A percentile compares a stretch with the other conserved stretches of the same genome.
These are phyloP conservation scores for Raddia guianensis DNA, from an alignment of 176 grass and related monocot genomes.

Conservation along the genomic window DNA sequence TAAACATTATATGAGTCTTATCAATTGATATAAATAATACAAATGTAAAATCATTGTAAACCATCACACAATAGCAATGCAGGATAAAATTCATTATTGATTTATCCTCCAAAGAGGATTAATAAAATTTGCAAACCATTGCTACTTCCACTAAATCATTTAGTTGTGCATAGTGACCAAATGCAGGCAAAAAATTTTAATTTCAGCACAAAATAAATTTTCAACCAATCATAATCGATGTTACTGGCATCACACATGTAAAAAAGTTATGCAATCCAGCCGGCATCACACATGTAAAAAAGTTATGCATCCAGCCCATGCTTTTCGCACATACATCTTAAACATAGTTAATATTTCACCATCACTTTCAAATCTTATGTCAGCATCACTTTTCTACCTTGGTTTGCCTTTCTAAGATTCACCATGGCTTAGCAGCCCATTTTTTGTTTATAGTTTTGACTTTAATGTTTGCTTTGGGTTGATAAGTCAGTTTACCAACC, in stretches of 20 bases:
- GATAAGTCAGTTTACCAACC: not conserved
- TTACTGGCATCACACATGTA: not conserved
- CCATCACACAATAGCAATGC: not conserved
- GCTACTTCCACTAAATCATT: constrained; percentile 18
- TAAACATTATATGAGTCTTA: not conserved
- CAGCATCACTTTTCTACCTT: not conserved
- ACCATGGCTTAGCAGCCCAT: not conserved
- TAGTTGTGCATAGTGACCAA: constrained; percentile 1
- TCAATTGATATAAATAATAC: not conserved
- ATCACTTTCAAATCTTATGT: not conserved
- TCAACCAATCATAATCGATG: constrained; percentile 13
- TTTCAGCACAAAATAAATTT: not conserved
- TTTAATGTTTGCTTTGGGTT: constrained; percentile 10
- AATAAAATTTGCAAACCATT: not conserved
- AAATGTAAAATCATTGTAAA: constrained; percentile 1
- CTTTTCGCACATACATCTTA: constrained; percentile 6
- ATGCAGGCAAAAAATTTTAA: not conserved
- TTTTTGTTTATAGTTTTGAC: not conserved
- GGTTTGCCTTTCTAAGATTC: not conserved
- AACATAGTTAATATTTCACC: constrained; percentile 7
- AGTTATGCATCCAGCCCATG: constrained; percentile 12
- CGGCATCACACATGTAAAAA: not conserved
- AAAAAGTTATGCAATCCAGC: constrained; percentile 18
- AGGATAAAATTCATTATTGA: not conserved
- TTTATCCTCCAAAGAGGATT: constrained; percentile 6